phyloP scores from a whole-genome alignment of 2,329 filamentous ascomycete species.

The Orbilia javanica region DNA sequence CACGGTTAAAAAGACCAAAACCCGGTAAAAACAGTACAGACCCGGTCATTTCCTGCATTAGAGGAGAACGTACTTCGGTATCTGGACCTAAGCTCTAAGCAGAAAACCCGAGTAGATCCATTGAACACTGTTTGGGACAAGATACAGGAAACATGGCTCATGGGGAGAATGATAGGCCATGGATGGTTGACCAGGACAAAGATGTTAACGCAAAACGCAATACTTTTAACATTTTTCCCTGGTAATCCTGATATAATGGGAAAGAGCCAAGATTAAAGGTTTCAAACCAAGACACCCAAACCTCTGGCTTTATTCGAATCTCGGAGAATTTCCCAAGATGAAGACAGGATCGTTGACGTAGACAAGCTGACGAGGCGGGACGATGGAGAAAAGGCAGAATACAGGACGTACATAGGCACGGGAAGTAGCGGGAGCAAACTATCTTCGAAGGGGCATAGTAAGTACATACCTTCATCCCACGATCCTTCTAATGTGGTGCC shows the following conservation, averaged over 20 bases:
- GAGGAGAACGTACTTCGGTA: background rate
- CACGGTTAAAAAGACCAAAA: conserved; percentile 32
- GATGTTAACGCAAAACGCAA: conserved; percentile 21
- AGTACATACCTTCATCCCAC: conserved; percentile 78
- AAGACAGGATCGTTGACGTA: conserved; percentile 17
- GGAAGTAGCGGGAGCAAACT: conserved; percentile 22
- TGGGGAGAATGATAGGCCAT: conserved; percentile 26
- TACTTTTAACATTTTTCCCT: conserved; percentile 1
- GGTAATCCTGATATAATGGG: background rate
- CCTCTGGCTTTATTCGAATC: background rate
- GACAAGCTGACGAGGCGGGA: conserved; percentile 17
- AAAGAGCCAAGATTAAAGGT: conserved; percentile 22
- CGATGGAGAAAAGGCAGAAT: conserved; percentile 15
- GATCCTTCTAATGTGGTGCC: conserved; percentile 93
- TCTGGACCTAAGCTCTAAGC: background rate
- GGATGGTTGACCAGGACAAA: conserved; percentile 10
- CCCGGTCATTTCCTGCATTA: background rate
- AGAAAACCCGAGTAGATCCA: no score
- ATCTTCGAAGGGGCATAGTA: conserved; percentile 11
- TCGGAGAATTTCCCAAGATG: conserved; percentile 44
- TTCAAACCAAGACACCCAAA: conserved; percentile 26
- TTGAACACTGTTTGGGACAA: conserved; percentile 3
- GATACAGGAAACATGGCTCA: conserved; percentile 15
- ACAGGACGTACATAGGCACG: conserved; percentile 12
- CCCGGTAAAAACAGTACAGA: conserved; percentile 22